Percentiles rank a stretch among this genome's conserved stretches.
phyloP scores from a whole-genome alignment of 371 early-diverging fungal genomes.

The Entomophthora muscae region DNA sequence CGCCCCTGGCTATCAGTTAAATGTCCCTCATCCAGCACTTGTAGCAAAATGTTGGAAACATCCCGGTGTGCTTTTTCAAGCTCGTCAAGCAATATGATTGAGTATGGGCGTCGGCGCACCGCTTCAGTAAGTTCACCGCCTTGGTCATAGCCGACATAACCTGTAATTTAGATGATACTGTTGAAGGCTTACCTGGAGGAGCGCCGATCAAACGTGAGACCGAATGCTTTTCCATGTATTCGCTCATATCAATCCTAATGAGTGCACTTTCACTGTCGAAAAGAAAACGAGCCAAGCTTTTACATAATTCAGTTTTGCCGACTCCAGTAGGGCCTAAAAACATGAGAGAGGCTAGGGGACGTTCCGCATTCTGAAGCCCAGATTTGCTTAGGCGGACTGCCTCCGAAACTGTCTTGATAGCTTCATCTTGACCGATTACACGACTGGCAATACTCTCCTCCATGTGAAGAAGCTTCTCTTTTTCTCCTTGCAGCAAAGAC shows the following conservation, averaged over 20 bases:
- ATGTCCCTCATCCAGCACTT: slow-evolving; percentile 83
- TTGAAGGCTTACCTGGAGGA: slow-evolving; percentile 40
- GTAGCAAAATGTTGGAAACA: slow-evolving; percentile 50
- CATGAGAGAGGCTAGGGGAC: slow-evolving; percentile 80
- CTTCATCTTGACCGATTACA: slow-evolving; percentile 78
- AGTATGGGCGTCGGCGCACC: slow-evolving; percentile 73
- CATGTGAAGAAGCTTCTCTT: slow-evolving; percentile 67
- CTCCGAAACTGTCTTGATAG: slow-evolving; percentile 57
- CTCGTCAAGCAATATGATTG: slow-evolving; percentile 81
- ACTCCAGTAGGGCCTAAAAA: slow-evolving; percentile 91
- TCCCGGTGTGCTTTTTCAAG: slow-evolving; percentile 81
- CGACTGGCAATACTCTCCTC: slow-evolving; percentile 38
- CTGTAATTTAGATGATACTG: slow-evolving; percentile 13
- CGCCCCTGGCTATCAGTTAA: slow-evolving; percentile 69
- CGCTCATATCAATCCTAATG: slow-evolving; percentile 84
- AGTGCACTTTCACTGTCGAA: slow-evolving; percentile 73
- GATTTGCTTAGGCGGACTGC: slow-evolving; percentile 62
- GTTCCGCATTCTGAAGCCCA: slow-evolving; percentile 56
- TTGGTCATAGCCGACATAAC: slow-evolving; percentile 69
- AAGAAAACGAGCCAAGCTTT: slow-evolving; percentile 69
- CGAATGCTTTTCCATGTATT: slow-evolving; percentile 63
- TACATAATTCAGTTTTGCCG: slow-evolving; percentile 75
- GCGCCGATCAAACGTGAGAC: slow-evolving; percentile 79
- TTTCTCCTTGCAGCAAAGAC: slow-evolving; percentile 58
- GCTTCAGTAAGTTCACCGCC: slow-evolving; percentile 82